Evolutionary conservation across 225 moss, liverwort and hornwort species (phyloP).

Genomic region (Marchantia paleacea): DNA sequence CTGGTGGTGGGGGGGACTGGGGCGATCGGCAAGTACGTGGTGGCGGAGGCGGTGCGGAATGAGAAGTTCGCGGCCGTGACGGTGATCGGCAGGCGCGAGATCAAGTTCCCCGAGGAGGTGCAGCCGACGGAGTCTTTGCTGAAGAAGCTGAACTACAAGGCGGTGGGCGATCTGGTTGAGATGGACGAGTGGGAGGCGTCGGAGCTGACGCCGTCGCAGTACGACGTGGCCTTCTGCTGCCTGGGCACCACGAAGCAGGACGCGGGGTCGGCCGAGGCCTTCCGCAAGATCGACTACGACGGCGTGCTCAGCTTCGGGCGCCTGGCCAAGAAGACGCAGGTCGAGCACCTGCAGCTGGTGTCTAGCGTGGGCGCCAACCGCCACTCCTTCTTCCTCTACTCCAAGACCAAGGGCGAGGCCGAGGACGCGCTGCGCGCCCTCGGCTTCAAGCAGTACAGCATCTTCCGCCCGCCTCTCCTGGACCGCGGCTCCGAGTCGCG

Average conservation of each 20-base stretch:
- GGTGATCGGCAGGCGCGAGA: slow-evolving; percentile 43
- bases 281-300: slow-evolving; percentile 40
- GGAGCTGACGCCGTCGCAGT: slow-evolving; percentile 29
- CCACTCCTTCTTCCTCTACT: slow-evolving; percentile 29
- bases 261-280: slow-evolving; percentile 41
- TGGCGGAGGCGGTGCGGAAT: slow-evolving; percentile 36
- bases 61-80: slow-evolving; percentile 42
- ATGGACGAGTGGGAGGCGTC: slow-evolving; percentile 26
- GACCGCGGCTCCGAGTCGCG: slow-evolving; percentile 33
- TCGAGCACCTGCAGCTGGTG: slow-evolving; percentile 42
- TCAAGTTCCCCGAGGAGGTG: slow-evolving; percentile 33
- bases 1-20: slow-evolving; percentile 43
- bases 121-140: slow-evolving; percentile 37
- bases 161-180: slow-evolving; percentile 33
- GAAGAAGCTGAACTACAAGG: slow-evolving; percentile 31
- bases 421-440: slow-evolving; percentile 31
- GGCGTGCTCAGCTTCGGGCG: slow-evolving; percentile 31
- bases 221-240: slow-evolving; percentile 43
- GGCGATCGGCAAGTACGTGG: slow-evolving; percentile 41
- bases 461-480: slow-evolving; percentile 38
- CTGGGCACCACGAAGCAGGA: slow-evolving; percentile 41
- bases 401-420: slow-evolving; percentile 39
- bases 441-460: slow-evolving; percentile 38
- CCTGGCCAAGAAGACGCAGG: slow-evolving; percentile 33
- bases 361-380: slow-evolving; percentile 25